Base-by-base conservation (phyloP, 306 rosid species). In the Dicorynia guianensis region DNA sequence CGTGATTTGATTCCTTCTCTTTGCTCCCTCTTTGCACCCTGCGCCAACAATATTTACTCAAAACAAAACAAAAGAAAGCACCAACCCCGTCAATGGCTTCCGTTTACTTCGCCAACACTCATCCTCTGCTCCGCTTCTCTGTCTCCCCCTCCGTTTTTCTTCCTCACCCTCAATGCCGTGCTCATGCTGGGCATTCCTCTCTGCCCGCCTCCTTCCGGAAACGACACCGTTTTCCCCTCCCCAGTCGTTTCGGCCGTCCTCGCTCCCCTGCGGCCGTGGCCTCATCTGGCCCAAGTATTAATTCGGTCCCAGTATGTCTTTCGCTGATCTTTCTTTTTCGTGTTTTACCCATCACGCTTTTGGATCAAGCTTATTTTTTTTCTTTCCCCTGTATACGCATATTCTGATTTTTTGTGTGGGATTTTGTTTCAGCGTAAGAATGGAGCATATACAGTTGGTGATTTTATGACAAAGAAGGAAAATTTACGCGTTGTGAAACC, bases 391-490 rank as follows among this genome's bases (percentile, higher is more conserved):
- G 33, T 33, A n/a, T 14, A 56, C 30, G 35, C 14, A 8, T 42
- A 62, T 50, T 64, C 58, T 75, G 64, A 52, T 67, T 42, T 54
- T 7, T 12, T 33, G 17, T 67, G 74, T 25, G 42, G 53, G 25
- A 2, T 52, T 39, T 70, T 38, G 6, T 68, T 59, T 83, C 84
- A 90, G 97, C 79, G 87, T 38, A 75, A 79, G 80, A 82, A 82
- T 73, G 89, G 86, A 79, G 64, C 79, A 56, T 89, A 83, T 47
- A 89, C 80, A 0, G 97, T 95, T 82, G 89, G 96, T 9, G 97
- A 95, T 79, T 90, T 95, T 85, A 95, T 95, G 99, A 90, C 99
- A 11, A 86, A 76, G 59, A 95, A 65, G 82, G 88, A 87, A 25
- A 11, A 78, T 54, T 81, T 95, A 48, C 85, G 79, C n/a, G 97